Conservation (phyloP, 2,329 filamentous ascomycete genomes). For the Penicillium capsulatum region DNA sequence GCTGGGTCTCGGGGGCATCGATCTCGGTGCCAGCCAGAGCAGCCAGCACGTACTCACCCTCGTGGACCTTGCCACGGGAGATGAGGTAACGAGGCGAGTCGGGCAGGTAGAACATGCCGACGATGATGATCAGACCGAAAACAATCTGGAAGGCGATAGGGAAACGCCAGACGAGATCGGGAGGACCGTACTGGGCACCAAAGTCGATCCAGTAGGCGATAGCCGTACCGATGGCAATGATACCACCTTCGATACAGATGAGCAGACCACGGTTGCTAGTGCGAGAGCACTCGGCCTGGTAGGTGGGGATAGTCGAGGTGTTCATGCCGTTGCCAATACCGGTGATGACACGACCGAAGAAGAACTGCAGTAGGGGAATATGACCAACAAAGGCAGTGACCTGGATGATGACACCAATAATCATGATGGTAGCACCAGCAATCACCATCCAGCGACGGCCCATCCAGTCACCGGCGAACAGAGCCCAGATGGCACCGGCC, state of each 20-base stretch:
- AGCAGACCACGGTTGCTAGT: slow-evolving; percentile 57
- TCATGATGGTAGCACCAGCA: slow-evolving; percentile 53
- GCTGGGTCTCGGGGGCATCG: slow-evolving; percentile 54
- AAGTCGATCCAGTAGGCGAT: slow-evolving; percentile 54
- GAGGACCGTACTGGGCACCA: slow-evolving; percentile 38
- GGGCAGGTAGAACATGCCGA: slow-evolving; percentile 43
- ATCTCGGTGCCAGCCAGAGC: slow-evolving; percentile 47
- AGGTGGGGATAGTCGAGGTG: slow-evolving; percentile 52
- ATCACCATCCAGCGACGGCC: slow-evolving; percentile 50
- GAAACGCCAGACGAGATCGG: slow-evolving; percentile 47
- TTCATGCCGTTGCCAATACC: slow-evolving; percentile 56
- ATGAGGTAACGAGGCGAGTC: slow-evolving; percentile 48
- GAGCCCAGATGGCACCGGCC: slow-evolving; percentile 35
- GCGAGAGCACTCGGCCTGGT: slow-evolving; percentile 52
- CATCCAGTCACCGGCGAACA: slow-evolving; percentile 34
- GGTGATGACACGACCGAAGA: slow-evolving; percentile 51
- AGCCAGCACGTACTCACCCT: slow-evolving; percentile 49
- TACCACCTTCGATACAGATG: slow-evolving; percentile 57
- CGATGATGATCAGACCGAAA: slow-evolving; percentile 45
- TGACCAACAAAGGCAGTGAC: slow-evolving; percentile 30
- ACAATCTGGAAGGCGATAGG: slow-evolving; percentile 52
- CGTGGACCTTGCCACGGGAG: slow-evolving; percentile 44
- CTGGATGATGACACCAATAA: slow-evolving; percentile 40
- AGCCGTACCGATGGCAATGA: slow-evolving; percentile 49
- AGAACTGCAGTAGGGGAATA: slow-evolving; percentile 48